phyloP scores from a whole-genome alignment of 2,329 filamentous ascomycete species.

The Blastomyces parvus region DNA sequence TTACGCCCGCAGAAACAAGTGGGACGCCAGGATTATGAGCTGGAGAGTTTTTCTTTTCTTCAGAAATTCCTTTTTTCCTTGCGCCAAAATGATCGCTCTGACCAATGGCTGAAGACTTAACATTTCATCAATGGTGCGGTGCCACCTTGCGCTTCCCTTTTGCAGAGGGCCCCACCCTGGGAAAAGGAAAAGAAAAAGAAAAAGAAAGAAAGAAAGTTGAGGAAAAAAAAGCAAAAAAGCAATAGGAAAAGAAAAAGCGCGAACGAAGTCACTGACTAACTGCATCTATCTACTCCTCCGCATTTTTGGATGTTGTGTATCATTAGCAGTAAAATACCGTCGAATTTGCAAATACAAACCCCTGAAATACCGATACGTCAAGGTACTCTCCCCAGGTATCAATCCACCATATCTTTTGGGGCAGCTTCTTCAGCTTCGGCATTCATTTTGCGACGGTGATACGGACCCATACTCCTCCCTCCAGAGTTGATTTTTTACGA shows the following conservation, averaged over 20 bases:
- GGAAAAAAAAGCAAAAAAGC: neutral
- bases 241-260: neutral
- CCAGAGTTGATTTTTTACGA: neutral
- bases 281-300: neutral
- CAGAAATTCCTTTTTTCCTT: neutral
- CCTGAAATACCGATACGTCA: neutral
- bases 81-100: neutral
- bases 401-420: neutral
- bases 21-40: neutral
- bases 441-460: neutral
- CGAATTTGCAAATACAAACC: neutral
- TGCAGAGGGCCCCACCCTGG: neutral
- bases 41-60: neutral
- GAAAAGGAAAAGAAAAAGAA: neutral
- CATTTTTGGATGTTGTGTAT: neutral
- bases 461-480: too few species aligned
- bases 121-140: neutral
- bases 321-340: neutral
- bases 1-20: neutral
- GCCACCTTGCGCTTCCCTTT: neutral
- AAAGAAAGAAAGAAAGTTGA: neutral
- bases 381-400: neutral
- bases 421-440: neutral
- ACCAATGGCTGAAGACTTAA: neutral
- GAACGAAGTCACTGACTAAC: neutral